phyloP scores from a whole-genome alignment of 352 stramenopile species.

The Phytophthora pisi region DNA sequence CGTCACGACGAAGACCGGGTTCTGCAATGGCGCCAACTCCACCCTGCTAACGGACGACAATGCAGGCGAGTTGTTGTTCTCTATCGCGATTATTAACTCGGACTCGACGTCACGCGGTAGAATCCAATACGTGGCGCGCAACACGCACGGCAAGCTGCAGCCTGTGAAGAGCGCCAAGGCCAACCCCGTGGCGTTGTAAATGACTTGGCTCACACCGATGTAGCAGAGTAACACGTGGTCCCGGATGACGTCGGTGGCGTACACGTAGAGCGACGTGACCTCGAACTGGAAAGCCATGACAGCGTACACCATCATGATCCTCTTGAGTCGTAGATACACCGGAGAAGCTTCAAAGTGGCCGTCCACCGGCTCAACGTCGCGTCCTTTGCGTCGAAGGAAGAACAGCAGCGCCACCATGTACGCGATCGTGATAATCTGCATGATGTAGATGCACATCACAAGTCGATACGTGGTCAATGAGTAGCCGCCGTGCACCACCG shows the following conservation, averaged over 20 bases:
- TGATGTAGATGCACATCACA: conserved; percentile 38
- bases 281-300: conserved; percentile 56
- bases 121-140: conserved; percentile 16
- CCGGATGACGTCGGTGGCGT: conserved; percentile 3
- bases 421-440: conserved; percentile 38
- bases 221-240: conserved; percentile 13
- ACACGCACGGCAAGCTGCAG: conserved; percentile 30
- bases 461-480: conserved; percentile 23
- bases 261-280: conserved; percentile 34
- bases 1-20: conserved; percentile 49
- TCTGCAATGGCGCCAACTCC: conserved; percentile 7
- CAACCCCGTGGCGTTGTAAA: conserved; percentile 34
- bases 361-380: conserved; percentile 46
- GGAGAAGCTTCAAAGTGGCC: conserved; percentile 48
- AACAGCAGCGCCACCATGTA: conserved; percentile 44
- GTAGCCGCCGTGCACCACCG: conserved; percentile 31
- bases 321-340: conserved; percentile 47
- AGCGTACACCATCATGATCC: conserved; percentile 55
- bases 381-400: conserved; percentile 31
- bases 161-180: conserved; percentile 29
- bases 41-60: neutral
- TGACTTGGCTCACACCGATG: conserved; percentile 30
- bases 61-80: neutral
- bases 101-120: conserved; percentile 34
- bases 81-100: conserved; percentile 14